Conservation (phyloP, 2,329 filamentous ascomycete species). For the Colletotrichum lini region DNA sequence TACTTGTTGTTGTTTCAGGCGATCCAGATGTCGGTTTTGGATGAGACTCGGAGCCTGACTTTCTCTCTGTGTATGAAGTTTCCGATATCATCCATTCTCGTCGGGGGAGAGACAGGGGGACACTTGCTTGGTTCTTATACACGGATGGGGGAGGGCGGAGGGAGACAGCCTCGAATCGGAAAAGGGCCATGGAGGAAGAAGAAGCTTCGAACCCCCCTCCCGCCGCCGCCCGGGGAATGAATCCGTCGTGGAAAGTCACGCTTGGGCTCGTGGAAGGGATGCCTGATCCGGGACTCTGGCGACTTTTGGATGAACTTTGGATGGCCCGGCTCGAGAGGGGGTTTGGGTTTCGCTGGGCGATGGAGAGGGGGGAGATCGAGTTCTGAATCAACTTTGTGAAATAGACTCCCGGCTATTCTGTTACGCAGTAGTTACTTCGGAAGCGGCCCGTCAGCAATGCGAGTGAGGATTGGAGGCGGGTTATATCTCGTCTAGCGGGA, state of each 20-base stretch:
- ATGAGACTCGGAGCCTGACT: background rate
- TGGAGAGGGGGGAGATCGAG: no score
- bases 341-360: background rate
- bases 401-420: no score
- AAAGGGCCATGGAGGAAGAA: no score
- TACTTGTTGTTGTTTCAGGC: background rate
- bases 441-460: no score
- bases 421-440: no score
- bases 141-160: no score
- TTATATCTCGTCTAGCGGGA: no score
- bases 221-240: background rate
- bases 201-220: no score
- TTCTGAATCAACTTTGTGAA: no score
- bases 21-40: background rate
- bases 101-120: background rate
- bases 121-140: background rate
- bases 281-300: background rate
- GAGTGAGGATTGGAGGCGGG: no score
- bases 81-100: background rate
- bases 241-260: background rate
- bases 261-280: background rate
- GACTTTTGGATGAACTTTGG: constrained; percentile 1
- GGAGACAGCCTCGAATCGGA: background rate
- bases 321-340: no score
- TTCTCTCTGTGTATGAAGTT: background rate